Evolutionary conservation across 768 basidiomycete species (phyloP).

Genomic region (Psilocybe tampanensis): DNA sequence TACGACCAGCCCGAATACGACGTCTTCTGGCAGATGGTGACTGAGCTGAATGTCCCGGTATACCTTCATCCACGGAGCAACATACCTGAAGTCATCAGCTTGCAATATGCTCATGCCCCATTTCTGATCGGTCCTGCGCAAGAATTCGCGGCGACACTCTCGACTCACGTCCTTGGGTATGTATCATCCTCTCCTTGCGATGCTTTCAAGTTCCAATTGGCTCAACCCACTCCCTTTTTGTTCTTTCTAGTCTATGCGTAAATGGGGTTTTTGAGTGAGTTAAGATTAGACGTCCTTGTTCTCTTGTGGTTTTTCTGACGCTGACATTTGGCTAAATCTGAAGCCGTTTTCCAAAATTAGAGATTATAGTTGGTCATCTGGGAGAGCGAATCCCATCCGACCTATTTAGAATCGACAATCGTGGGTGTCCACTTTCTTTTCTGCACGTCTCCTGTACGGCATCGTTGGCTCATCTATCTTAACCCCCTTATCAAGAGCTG

Average conservation of each 20-base stretch:
- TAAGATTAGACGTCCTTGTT: neutral
- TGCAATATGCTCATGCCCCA: constrained; percentile 34
- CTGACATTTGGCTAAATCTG: neutral
- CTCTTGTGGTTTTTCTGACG: neutral
- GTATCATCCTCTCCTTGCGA: neutral
- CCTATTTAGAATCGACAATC: constrained; percentile 39
- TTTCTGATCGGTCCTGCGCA: constrained; percentile 35
- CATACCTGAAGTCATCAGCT: constrained; percentile 25
- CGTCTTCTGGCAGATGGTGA: constrained; percentile 39
- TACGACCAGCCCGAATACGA: constrained; percentile 43
- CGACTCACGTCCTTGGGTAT: constrained; percentile 42
- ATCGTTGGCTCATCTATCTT: neutral
- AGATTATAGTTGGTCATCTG: constrained; percentile 44
- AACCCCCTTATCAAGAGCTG: constrained; percentile 28
- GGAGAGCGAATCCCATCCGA: constrained; percentile 46
- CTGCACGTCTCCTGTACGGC: neutral
- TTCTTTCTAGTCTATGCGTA: constrained; percentile 29
- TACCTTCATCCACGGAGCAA: constrained; percentile 40
- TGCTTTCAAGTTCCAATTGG: neutral
- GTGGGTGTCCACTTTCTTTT: constrained; percentile 22
- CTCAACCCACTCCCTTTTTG: neutral
- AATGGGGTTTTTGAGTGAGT: constrained; percentile 43
- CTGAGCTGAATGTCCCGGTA: constrained; percentile 39
- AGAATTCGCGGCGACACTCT: constrained; percentile 40
- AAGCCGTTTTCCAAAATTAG: constrained; percentile 43